Evolutionary conservation across 73 alveolate species (phyloP), one percentile per base, ranked within the genome.

Genomic region (Uronychia setigera): DNA sequence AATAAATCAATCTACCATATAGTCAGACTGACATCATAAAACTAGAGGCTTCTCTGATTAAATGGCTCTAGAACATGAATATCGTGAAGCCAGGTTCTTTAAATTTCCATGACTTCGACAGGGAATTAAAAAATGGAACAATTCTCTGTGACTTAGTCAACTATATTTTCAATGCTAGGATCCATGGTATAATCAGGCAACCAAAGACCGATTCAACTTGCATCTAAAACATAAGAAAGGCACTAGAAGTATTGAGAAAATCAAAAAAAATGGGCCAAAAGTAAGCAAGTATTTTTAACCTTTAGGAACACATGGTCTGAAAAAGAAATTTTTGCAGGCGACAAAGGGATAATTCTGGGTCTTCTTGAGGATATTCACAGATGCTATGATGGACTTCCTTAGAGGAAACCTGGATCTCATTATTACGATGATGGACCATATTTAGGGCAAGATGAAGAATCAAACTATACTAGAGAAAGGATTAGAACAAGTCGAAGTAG

Each of bases 341-440:
- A 78, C 78, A 27, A 81, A 19, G 86, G 83, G 81, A 80, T 78
- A 11, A 76, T 89, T 78, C 29, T 92, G 30, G 97, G 97, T 35
- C 59, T 92, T 46, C 85, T 92, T 0, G 97, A 92, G 77, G 97
- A 92, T 80, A 26, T 92, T 27, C 93, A 89, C 59, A 88, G 94
- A 57, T 88, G 92, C 85, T 83, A 59, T 83, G 95, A 92, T 60
- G 97, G 97, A 29, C 59, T 87, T 25, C 86, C 91, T 46, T 87
- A 95, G 0, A 83, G 97, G 77, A 88, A 82, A 78, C 32, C 83
- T 26, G 97, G 97, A 0, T 76, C 77, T 30, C 76, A 77, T 28
- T 92, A 92, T 57, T 91, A 81, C 58, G 80, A 74, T 33, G 92
- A 88, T 85, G 97, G 97, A 26, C 97, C 97, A 0, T 91, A 89